Evolutionary conservation across 225 moss, liverwort and hornwort genomes (phyloP).

Genomic region (Climacium dendroides): DNA sequence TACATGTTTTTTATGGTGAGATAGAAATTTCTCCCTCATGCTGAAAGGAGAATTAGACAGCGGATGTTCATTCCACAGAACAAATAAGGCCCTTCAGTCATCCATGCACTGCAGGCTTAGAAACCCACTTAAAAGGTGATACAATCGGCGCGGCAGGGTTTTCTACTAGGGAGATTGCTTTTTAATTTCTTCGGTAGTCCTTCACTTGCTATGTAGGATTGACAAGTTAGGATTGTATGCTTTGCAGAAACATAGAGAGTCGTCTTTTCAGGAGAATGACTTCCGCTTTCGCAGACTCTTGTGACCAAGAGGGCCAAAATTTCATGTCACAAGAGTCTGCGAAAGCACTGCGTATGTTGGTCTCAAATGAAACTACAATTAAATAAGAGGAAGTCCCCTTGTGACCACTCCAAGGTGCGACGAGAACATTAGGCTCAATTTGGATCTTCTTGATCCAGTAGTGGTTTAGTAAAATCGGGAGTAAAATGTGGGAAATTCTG

Average conservation of each 20-base stretch:
- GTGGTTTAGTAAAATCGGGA: too few species aligned
- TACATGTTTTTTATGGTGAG: background rate
- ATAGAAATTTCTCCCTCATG: background rate
- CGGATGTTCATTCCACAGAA: background rate
- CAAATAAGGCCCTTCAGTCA: background rate
- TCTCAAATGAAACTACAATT: too few species aligned
- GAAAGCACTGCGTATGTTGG: too few species aligned
- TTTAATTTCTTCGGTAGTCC: too few species aligned
- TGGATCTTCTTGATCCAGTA: too few species aligned
- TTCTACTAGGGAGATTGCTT: background rate
- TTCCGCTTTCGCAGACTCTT: too few species aligned
- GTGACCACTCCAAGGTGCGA: too few species aligned
- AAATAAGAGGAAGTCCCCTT: too few species aligned
- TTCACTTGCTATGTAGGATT: background rate
- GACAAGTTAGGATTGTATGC: background rate
- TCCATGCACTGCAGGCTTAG: background rate
- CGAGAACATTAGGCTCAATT: too few species aligned
- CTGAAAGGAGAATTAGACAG: background rate
- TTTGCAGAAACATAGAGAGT: conserved; percentile 25
- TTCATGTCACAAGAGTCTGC: too few species aligned
- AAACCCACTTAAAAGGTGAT: background rate
- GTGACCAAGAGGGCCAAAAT: too few species aligned
- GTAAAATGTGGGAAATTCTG: too few species aligned
- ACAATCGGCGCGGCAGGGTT: background rate
- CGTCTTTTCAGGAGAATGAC: conserved; percentile 17